Base-by-base conservation (phyloP, 1,139 yeast species). In the Pichia sp. region DNA sequence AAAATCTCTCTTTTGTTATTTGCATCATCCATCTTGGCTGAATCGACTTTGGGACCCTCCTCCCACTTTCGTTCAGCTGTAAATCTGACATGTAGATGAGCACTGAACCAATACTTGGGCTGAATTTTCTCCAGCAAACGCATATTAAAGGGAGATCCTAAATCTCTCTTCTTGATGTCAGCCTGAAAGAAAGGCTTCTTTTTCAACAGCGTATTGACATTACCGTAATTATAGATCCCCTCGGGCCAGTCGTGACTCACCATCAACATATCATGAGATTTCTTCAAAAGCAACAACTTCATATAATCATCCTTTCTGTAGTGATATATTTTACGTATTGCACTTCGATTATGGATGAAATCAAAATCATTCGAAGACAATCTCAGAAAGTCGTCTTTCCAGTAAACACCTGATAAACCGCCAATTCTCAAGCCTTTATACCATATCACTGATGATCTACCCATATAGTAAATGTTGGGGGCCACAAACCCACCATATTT, bases 171-270 rank as follows among this genome's bases (percentile, higher is more conserved):
- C 2, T 69, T 64, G 2, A 88, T 73, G 60, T 92, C 97, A 1
- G 58, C 57, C 49, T 66, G 69, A 59, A 92, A 85, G 57, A 73
- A 85, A 0, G 84, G 87, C 60, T 94, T 92, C 28, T 56, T 52
- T 29, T 59, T 61, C 31, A 92, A 55, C 23, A 92, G 64, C 35
- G 55, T 51, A 0, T 58, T 49, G 9, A 69, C 39, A 56, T 85
- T 64, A 0, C 97, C 98, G 59, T 74, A 65, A 23, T 77, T 66
- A 40, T 75, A 85, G 23, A 88, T 79, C 3, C 86, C 86, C 41
- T 73, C 79, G 0, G 99, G 99, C 99, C 99, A 92, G 64, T 92
- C 99, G 61, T 92, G 99, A 40, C 85, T 76, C 46, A 90, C 50
- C 56, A 83, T 66, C 1, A 85, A 60, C 56, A 56, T 49, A 10